Conservation (phyloP, 495 filamentous ascomycete species). For the Clohesyomyces aquaticus region DNA sequence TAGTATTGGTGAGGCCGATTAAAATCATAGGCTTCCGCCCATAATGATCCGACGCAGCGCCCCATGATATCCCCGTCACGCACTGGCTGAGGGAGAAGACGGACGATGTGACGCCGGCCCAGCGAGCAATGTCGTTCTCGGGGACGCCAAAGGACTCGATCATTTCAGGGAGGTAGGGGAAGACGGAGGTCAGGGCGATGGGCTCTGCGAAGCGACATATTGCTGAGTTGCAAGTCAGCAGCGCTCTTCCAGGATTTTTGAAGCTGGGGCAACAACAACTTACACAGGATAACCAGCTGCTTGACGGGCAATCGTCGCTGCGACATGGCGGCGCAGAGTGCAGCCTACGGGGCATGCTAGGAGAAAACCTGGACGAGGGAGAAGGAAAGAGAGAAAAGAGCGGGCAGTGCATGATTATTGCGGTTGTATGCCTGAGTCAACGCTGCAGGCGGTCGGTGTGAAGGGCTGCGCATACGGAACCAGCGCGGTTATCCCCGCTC, state of each 20-base stretch:
- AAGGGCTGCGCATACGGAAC: background rate
- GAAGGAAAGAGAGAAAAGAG: background rate
- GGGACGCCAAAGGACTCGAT: conserved; percentile 77
- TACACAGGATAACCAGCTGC: conserved; percentile 45
- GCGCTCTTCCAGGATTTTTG: background rate
- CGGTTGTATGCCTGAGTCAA: background rate
- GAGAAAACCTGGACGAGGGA: background rate
- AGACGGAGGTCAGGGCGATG: conserved; percentile 79
- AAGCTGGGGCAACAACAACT: background rate
- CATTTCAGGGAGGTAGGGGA: conserved; percentile 91
- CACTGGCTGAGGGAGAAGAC: conserved; percentile 75
- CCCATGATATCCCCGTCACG: conserved; percentile 77
- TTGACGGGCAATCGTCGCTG: conserved; percentile 43
- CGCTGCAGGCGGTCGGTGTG: background rate
- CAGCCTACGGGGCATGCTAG: conserved; percentile 17
- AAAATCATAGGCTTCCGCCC: conserved; percentile 79
- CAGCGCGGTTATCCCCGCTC: too few species aligned
- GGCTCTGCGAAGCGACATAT: conserved; percentile 85
- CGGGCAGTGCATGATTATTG: background rate
- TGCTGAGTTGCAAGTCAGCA: conserved; percentile 50
- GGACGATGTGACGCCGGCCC: conserved; percentile 73
- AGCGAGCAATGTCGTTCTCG: conserved; percentile 72
- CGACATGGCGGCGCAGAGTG: conserved; percentile 29
- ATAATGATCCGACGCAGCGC: conserved; percentile 69
- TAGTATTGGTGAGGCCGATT: conserved; percentile 68